Conservation (phyloP, 2,329 filamentous ascomycete species). For the Apiospora arundinis region DNA sequence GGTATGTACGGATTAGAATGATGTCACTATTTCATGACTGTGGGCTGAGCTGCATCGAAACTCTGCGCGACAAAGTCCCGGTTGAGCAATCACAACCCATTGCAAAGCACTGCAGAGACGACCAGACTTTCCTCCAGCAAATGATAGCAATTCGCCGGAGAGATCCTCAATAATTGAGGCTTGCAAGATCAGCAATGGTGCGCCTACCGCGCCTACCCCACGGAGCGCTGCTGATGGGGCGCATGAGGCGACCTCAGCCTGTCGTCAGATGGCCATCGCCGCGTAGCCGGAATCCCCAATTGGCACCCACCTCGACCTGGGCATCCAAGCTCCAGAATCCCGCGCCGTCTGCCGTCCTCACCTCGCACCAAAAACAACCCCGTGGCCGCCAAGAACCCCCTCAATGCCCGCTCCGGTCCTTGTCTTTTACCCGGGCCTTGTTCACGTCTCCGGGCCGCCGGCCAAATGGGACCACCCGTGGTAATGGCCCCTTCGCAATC, state of each 20-base stretch:
- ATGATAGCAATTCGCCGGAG: not conserved
- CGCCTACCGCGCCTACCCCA: constrained; percentile 19
- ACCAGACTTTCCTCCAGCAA: not conserved
- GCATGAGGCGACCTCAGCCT: constrained; percentile 2
- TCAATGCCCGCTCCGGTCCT: constrained; percentile 7
- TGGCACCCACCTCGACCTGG: constrained; percentile 26
- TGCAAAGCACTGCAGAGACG: not conserved
- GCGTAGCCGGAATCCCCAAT: constrained; percentile 16
- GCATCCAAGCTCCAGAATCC: constrained; percentile 18
- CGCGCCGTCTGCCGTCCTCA: constrained; percentile 19
- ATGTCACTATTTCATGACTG: constrained; percentile 15
- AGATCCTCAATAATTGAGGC: constrained; percentile 9
- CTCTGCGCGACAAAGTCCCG: not conserved
- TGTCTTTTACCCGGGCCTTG: constrained; percentile 30
- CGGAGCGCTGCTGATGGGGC: constrained; percentile 13
- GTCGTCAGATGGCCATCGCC: constrained; percentile 6
- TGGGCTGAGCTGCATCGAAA: not conserved
- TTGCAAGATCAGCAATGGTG: constrained; percentile 4
- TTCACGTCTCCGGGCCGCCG: constrained; percentile 33
- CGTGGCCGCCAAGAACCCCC: not conserved
- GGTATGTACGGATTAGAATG: not conserved
- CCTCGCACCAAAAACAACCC: not conserved
- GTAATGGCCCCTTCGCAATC: constrained; percentile 38
- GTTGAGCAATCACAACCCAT: not conserved
- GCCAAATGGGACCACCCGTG: constrained; percentile 28